Conservation (phyloP, 2,329 filamentous ascomycete species). For the Hirsutella rhossiliensis region DNA sequence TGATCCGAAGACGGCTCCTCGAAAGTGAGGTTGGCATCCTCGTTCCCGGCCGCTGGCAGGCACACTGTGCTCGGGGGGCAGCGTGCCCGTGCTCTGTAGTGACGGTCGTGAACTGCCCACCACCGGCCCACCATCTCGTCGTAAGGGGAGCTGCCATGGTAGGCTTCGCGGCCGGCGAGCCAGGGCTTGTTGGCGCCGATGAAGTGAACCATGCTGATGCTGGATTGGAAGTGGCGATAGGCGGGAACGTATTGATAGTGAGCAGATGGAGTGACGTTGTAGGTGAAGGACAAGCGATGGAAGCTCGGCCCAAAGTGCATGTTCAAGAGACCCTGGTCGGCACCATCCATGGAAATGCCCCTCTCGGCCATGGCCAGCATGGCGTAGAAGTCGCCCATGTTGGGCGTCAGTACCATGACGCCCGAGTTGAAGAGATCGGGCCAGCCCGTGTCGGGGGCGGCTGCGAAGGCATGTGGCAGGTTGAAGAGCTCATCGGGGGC, state of each 20-base stretch:
- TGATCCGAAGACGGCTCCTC: too few species aligned
- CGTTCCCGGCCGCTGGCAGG: too few species aligned
- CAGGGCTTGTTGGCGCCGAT: conserved; percentile 90
- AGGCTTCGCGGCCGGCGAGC: conserved; percentile 49
- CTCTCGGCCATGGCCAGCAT: conserved; percentile 72
- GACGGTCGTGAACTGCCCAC: conserved; percentile 90
- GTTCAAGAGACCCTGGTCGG: conserved; percentile 90
- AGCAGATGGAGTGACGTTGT: conserved; percentile 93
- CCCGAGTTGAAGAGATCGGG: conserved; percentile 98
- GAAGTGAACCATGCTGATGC: conserved; percentile 86
- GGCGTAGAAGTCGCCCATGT: conserved; percentile 78
- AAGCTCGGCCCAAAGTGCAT: conserved; percentile 80
- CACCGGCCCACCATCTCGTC: conserved; percentile 76
- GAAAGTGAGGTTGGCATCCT: too few species aligned
- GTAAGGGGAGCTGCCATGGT: conserved; percentile 50
- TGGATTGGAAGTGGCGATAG: conserved; percentile 83
- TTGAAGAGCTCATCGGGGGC: conserved; percentile 89
- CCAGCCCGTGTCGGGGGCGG: conserved; percentile 94
- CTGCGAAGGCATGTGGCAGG: conserved; percentile 44
- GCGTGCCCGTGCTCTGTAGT: conserved; percentile 52
- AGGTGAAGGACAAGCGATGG: conserved; percentile 84
- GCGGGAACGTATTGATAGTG: conserved; percentile 97
- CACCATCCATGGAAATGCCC: conserved; percentile 91
- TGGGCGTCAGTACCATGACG: conserved; percentile 81
- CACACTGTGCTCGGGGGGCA: not conserved